Evolutionary conservation across 495 filamentous ascomycete genomes (phyloP).

Genomic region (Penicillium bialowiezense): DNA sequence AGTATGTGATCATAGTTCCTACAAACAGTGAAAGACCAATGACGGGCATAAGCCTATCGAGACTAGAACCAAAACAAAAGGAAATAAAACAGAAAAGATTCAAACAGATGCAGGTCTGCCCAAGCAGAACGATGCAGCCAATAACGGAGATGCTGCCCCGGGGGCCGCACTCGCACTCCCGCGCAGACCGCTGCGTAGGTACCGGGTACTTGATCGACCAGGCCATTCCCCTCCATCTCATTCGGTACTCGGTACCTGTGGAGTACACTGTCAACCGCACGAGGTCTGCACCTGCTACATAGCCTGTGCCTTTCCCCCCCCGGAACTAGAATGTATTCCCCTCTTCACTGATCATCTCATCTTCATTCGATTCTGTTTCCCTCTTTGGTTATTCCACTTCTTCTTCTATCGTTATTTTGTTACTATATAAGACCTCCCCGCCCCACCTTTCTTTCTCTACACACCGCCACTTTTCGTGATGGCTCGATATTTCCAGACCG

Average conservation of each 20-base stretch:
- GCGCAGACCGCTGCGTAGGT: conserved; percentile 34
- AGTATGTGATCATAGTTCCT: too few relatives aligned
- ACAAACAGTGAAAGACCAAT: too few relatives aligned
- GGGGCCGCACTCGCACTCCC: conserved; percentile 24
- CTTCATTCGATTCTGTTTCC: conserved; percentile 17
- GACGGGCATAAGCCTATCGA: too few relatives aligned
- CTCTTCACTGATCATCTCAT: conserved; percentile 11
- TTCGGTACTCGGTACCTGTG: conserved; percentile 14
- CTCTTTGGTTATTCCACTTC: conserved; percentile 8
- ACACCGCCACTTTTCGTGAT: conserved; percentile 21
- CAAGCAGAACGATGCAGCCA: conserved; percentile 48
- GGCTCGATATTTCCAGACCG: conserved; percentile 48
- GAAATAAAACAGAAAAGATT: conserved; percentile 3
- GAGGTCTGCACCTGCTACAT: conserved; percentile 25
- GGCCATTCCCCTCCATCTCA: conserved; percentile 1
- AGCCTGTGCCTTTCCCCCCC: conserved; percentile 22
- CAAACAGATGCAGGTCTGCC: conserved; percentile 44
- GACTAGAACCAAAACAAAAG: background rate
- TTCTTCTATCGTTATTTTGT: conserved; percentile 19
- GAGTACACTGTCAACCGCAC: conserved; percentile 4
- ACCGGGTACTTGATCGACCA: conserved; percentile 15
- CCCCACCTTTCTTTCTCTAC: conserved; percentile 19
- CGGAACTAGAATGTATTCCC: conserved; percentile 14
- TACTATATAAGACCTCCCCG: conserved; percentile 22
- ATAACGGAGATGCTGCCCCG: conserved; percentile 24